Percentiles rank a stretch among this genome's conserved stretches.
phyloP scores from a whole-genome alignment of 2,329 filamentous ascomycete genomes.

The Arthrobotrys pseudoclavata region DNA sequence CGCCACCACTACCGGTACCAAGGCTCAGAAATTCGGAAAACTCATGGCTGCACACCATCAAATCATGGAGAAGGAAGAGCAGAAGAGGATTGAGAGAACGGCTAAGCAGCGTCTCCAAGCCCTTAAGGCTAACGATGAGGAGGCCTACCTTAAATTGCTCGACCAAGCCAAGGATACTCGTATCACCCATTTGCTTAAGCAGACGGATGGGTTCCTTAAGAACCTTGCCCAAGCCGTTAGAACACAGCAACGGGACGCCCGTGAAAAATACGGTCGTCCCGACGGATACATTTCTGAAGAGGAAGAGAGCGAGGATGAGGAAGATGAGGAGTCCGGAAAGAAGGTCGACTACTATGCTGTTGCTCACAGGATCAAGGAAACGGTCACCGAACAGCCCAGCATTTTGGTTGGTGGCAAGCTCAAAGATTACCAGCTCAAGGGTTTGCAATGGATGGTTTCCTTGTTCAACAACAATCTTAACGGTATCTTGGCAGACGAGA shows the following conservation, averaged over 20 bases:
- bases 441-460: constrained; percentile 99
- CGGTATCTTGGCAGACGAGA: constrained; percentile 97
- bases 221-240: constrained; percentile 96
- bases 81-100: constrained; percentile 96
- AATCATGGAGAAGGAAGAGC: constrained; percentile 98
- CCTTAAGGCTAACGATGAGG: constrained; percentile 98
- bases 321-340: constrained; percentile 75
- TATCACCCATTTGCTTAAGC: constrained; percentile 95
- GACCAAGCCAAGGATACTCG: constrained; percentile 99
- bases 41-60: constrained; percentile 91
- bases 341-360: constrained; percentile 99
- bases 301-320: constrained; percentile 76
- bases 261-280: constrained; percentile 78
- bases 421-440: constrained; percentile 98
- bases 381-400: constrained; percentile 82
- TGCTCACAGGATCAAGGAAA: constrained; percentile 94
- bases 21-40: constrained; percentile 87
- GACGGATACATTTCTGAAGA: constrained; percentile 72
- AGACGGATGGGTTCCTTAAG: constrained; percentile 97
- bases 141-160: constrained; percentile 96
- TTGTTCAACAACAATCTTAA: constrained; percentile 99
- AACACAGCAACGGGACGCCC: constrained; percentile 87
- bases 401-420: constrained; percentile 92
- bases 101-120: constrained; percentile 99
- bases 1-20: constrained; percentile 67